phyloP scores from a whole-genome alignment of 148 eudicot genomes.

The Silene uniflora region DNA sequence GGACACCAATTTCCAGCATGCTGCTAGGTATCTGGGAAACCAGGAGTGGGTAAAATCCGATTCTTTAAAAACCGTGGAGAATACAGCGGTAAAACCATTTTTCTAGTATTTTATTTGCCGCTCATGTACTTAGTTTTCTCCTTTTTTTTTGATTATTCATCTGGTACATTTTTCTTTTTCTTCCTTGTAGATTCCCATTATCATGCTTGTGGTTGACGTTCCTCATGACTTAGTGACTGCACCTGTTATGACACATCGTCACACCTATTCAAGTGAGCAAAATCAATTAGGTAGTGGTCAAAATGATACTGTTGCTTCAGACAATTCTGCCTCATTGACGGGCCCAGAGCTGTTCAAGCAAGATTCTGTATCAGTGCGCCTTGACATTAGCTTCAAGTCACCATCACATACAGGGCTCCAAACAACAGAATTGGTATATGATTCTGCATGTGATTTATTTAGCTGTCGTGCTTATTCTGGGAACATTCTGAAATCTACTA shows the following conservation, averaged over 20 bases:
- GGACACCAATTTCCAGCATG: conserved; percentile 63
- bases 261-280: conserved; percentile 38
- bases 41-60: conserved; percentile 99
- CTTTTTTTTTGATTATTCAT: conserved; percentile 8
- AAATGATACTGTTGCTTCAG: conserved; percentile 37
- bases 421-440: conserved; percentile 81
- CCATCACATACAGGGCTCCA: conserved; percentile 94
- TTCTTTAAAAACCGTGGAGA: conserved; percentile 94
- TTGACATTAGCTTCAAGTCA: conserved; percentile 93
- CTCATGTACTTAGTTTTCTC: background rate
- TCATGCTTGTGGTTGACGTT: conserved; percentile 98
- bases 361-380: conserved; percentile 65
- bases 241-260: conserved; percentile 41
- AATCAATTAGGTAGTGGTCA: conserved; percentile 37
- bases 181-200: conserved; percentile 72
- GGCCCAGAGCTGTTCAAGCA: conserved; percentile 32
- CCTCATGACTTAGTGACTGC: conserved; percentile 60
- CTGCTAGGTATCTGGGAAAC: conserved; percentile 94
- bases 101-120: background rate
- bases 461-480: conserved; percentile 2
- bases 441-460: conserved; percentile 12
- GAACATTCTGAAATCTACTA: background rate
- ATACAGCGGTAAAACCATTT: conserved; percentile 66
- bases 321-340: conserved; percentile 33
- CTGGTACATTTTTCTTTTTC: background rate